Conservation (phyloP, 1,284 basidiomycete species). For the Ganoderma lucidum region DNA sequence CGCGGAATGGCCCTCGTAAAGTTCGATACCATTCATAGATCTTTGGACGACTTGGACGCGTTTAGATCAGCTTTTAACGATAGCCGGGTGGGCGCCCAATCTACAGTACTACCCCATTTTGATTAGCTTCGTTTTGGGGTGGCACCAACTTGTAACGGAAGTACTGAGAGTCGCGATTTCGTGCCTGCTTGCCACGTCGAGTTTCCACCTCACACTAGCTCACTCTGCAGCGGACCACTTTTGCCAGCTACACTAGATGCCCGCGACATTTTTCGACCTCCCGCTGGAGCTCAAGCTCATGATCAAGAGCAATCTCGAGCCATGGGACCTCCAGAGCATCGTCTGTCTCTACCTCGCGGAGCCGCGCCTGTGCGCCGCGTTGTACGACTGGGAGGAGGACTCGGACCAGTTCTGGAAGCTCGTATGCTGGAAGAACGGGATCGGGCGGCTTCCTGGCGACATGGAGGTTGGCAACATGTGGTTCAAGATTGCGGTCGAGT, state of each 20-base stretch:
- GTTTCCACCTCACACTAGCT: neutral
- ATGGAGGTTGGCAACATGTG: constrained; percentile 3
- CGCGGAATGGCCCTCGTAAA: neutral
- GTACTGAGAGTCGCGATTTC: neutral
- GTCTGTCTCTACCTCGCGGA: constrained; percentile 17
- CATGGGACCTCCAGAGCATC: constrained; percentile 22
- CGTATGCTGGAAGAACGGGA: constrained; percentile 21
- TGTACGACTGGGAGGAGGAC: constrained; percentile 23
- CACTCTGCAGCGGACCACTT: neutral
- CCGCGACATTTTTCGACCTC: neutral
- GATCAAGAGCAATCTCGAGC: constrained; percentile 18
- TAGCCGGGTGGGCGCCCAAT: neutral
- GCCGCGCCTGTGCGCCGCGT: constrained; percentile 1
- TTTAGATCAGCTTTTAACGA: neutral
- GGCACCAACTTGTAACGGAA: neutral
- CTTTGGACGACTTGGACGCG: neutral
- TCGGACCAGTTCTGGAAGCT: constrained; percentile 28
- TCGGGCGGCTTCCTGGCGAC: constrained; percentile 9
- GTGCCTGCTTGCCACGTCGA: constrained; percentile 1
- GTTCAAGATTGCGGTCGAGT: constrained; percentile 18
- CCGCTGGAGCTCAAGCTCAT: constrained; percentile 14
- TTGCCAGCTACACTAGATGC: neutral
- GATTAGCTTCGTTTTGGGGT: neutral
- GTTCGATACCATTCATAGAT: too few relatives aligned
- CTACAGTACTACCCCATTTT: neutral